Evolutionary conservation across 2,329 filamentous ascomycete genomes (phyloP).

Genomic region (Xylaria sp.): DNA sequence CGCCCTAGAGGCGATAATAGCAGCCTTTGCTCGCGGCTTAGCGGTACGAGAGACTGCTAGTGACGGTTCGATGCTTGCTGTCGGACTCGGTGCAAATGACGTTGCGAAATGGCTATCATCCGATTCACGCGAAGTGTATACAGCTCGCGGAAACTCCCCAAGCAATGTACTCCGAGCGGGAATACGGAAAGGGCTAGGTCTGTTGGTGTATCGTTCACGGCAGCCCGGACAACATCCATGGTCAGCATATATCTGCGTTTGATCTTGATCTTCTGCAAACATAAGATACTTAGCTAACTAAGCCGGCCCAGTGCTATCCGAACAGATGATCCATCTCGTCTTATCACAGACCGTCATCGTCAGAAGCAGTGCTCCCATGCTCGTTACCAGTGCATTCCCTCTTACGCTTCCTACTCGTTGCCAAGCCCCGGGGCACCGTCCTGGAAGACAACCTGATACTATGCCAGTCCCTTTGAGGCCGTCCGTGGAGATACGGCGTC

Average conservation of each 20-base stretch:
- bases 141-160: conserved; percentile 49
- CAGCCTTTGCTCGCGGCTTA: conserved; percentile 41
- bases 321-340: conserved; percentile 4
- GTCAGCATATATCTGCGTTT: conserved; percentile 20
- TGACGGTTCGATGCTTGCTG: conserved; percentile 48
- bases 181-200: conserved; percentile 40
- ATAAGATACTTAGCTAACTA: conserved; percentile 28
- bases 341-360: background rate
- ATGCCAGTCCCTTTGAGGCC: background rate
- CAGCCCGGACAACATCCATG: conserved; percentile 18
- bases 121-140: conserved; percentile 41
- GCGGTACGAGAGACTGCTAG: conserved; percentile 29
- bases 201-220: conserved; percentile 13
- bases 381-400: conserved; percentile 53
- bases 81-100: conserved; percentile 44
- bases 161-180: conserved; percentile 60
- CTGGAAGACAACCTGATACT: conserved; percentile 26
- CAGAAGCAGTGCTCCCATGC: conserved; percentile 10
- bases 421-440: background rate
- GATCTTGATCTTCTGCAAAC: conserved; percentile 35
- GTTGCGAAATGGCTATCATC: conserved; percentile 39
- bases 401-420: conserved; percentile 57
- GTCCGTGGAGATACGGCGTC: conserved; percentile 3
- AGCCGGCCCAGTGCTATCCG: conserved; percentile 15
- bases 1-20: conserved; percentile 42